phyloP scores from a whole-genome alignment of 2,329 filamentous ascomycete genomes.

The Botrytis galanthina region DNA sequence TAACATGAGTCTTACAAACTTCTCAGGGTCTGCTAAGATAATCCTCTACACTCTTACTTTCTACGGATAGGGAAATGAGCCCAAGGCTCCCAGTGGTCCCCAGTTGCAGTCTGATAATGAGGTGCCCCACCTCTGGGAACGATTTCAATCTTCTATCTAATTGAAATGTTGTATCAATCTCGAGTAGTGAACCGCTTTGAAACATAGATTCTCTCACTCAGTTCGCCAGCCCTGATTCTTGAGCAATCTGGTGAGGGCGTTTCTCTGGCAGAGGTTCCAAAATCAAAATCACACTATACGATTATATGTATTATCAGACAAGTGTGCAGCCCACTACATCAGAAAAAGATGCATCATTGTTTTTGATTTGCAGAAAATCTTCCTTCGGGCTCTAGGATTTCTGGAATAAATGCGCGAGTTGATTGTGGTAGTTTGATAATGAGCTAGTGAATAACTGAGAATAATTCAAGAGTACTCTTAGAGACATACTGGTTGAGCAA shows the following conservation, averaged over 20 bases:
- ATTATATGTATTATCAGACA: neutral
- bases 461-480: neutral
- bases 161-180: neutral
- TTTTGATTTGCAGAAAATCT: neutral
- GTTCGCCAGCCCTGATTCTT: neutral
- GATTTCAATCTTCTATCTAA: neutral
- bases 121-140: rapidly evolving
- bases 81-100: neutral
- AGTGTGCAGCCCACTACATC: neutral
- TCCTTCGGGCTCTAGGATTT: neutral
- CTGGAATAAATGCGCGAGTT: neutral
- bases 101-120: neutral
- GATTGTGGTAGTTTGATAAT: neutral
- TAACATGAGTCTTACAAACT: neutral
- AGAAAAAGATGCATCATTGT: neutral
- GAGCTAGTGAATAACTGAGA: neutral
- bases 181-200: neutral
- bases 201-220: neutral
- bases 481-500: neutral
- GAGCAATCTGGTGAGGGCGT: neutral
- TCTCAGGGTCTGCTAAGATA: neutral
- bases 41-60: neutral
- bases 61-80: neutral
- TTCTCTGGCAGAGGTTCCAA: neutral
- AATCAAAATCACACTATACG: neutral